Evolutionary conservation across 1,139 yeast genomes (phyloP).

Genomic region (Wickerhamomyces sp.): DNA sequence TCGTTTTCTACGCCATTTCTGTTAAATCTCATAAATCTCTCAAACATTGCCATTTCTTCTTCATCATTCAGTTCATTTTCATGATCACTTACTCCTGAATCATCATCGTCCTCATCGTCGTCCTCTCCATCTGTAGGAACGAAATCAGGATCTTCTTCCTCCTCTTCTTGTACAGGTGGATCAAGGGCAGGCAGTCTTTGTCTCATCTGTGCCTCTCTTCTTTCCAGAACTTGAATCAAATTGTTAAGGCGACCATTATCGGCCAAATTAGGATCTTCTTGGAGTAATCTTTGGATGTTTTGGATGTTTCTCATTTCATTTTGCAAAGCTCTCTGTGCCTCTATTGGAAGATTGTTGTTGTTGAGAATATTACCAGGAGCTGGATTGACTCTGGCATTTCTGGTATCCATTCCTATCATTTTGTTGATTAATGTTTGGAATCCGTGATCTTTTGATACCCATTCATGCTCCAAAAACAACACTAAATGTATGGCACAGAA

Average conservation of each 20-base stretch:
- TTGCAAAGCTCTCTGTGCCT: neutral
- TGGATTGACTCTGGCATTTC: slow-evolving; percentile 24
- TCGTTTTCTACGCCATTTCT: slow-evolving; percentile 14
- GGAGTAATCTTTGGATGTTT: slow-evolving; percentile 5
- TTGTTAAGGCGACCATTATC: neutral
- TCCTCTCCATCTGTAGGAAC: slow-evolving; percentile 10
- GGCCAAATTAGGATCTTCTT: too few relatives aligned
- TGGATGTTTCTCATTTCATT: slow-evolving; percentile 1
- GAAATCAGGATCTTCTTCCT: slow-evolving; percentile 19
- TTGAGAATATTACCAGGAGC: slow-evolving; percentile 1
- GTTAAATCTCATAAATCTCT: slow-evolving; percentile 10
- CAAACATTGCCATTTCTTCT: slow-evolving; percentile 7
- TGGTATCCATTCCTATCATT: slow-evolving; percentile 48
- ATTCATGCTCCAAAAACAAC: slow-evolving; percentile 57
- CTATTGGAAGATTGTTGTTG: neutral
- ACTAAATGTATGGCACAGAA: slow-evolving; percentile 41
- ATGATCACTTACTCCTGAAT: slow-evolving; percentile 8
- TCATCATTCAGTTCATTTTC: slow-evolving; percentile 4
- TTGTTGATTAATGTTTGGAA: slow-evolving; percentile 49
- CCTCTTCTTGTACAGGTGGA: slow-evolving; percentile 8
- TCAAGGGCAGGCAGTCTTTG: neutral
- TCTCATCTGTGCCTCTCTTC: slow-evolving; percentile 2
- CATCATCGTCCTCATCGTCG: slow-evolving; percentile 8
- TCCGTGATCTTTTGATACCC: slow-evolving; percentile 69
- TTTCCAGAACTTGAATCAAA: neutral